Evolutionary conservation across 2,329 filamentous ascomycete species (phyloP), one percentile per base, ranked within the genome.

Genomic region (Sclerotinia sclerotiorum): DNA sequence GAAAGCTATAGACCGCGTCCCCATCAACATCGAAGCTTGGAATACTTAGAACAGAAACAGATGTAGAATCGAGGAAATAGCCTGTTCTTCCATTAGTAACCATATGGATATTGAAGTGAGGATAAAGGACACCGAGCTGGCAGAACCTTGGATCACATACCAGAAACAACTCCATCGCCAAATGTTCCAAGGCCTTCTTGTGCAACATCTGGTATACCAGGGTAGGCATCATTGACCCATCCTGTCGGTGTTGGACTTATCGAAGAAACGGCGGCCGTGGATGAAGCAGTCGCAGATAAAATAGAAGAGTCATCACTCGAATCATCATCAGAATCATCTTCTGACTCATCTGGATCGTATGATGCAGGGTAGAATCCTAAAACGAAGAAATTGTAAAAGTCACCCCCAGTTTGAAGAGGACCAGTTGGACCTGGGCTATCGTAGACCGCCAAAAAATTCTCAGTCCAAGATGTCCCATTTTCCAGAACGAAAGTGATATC

Each of bases 11-110:
- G 39, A 78, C 72, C 2, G 71, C 75, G 6, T 73, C 72, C 2
- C 68, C 73, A 48, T 69, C 72, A 60, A 76, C 73, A 8, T 77
- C 70, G 58, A 82, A 82, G 63, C 70, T 78, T 1, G 80, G 80
- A 48, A 81, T 78, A 60, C 79, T 81, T 13, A 82, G 72, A 0
- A 82, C 78, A 6, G 77, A 78, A 10, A 77, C 75, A n/a, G 56
- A 72, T 10, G 62, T 54, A n/a, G 68, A 49, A 10, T 71, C 67
- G 21, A 76, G 69, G 48, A 75, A 75, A 42, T 75, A 75, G 2
- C 74, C 74, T 62, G 19, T 44, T 6, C 13, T 19, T 21, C 17
- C 11, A 32, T 68, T 27, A 65, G 32, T 39, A 52, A 39, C 4
- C 11, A 15, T 0, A 29, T n/a, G n/a, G n/a, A n/a, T 42, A 29